Evolutionary conservation across 768 basidiomycete species (phyloP).

Genomic region (Calocybe indica): DNA sequence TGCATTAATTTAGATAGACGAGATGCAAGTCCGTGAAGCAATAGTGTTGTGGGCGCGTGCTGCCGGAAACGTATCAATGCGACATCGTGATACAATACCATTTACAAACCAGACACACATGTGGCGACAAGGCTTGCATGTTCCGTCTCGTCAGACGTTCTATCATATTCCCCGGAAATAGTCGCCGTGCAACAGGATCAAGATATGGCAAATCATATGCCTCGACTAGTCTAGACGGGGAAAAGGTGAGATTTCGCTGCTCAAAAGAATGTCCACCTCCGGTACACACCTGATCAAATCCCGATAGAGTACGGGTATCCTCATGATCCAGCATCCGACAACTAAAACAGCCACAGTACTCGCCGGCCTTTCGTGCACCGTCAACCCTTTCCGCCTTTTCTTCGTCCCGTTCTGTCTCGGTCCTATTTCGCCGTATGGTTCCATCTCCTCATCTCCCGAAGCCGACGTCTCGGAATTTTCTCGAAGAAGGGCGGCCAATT

Average conservation of each 20-base stretch:
- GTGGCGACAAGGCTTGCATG: slow-evolving; percentile 60
- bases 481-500: slow-evolving; percentile 34
- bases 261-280: neutral
- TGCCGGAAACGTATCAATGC: slow-evolving; percentile 20
- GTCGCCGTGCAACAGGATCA: slow-evolving; percentile 45
- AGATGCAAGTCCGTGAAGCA: slow-evolving; percentile 56
- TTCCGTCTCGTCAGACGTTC: slow-evolving; percentile 71
- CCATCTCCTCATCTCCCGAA: slow-evolving; percentile 7
- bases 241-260: slow-evolving; percentile 7
- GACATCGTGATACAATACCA: neutral
- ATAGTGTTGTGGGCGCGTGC: slow-evolving; percentile 57
- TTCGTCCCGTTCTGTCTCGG: slow-evolving; percentile 15
- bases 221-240: slow-evolving; percentile 57
- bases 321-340: slow-evolving; percentile 73
- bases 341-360: slow-evolving; percentile 64
- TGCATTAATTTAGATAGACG: slow-evolving; percentile 56
- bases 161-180: slow-evolving; percentile 56
- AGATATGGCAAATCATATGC: slow-evolving; percentile 76
- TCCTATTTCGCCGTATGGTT: neutral
- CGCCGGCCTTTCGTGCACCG: slow-evolving; percentile 29
- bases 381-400: slow-evolving; percentile 12
- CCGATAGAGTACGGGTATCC: slow-evolving; percentile 68
- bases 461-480: slow-evolving; percentile 31
- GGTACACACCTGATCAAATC: slow-evolving; percentile 65
- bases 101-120: slow-evolving; percentile 37